These are phyloP conservation scores for Parachaetomium inaequale DNA, from an alignment of 495 filamentous ascomycete species.

Conservation along the genomic window DNA sequence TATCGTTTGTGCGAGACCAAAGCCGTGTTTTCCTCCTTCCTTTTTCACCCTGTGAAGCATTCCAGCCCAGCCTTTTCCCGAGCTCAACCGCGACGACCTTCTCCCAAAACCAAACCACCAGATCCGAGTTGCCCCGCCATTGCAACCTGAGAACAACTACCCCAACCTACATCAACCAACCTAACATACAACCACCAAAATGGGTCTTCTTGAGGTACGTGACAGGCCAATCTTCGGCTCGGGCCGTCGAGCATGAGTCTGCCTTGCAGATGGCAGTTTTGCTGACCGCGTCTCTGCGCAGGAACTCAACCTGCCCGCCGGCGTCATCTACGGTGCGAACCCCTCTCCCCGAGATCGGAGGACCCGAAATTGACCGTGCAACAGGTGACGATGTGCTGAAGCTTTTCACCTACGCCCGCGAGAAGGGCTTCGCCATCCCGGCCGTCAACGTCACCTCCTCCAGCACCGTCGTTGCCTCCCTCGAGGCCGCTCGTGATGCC, in stretches of 20 bases:
- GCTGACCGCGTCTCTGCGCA: slow-evolving; percentile 3
- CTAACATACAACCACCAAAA: slow-evolving; percentile 6
- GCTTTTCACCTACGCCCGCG: slow-evolving; percentile 83
- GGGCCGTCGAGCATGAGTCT: neutral
- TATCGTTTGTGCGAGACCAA: slow-evolving; percentile 13
- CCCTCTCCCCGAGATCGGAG: slow-evolving; percentile 11
- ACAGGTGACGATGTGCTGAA: slow-evolving; percentile 58
- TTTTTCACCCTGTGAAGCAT: neutral
- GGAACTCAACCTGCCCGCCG: slow-evolving; percentile 25
- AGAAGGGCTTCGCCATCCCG: slow-evolving; percentile 80
- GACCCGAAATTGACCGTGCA: neutral
- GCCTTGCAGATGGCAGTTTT: neutral
- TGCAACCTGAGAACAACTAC: neutral
- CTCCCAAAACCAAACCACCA: neutral
- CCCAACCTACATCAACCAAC: slow-evolving; percentile 2
- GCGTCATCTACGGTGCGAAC: slow-evolving; percentile 24
- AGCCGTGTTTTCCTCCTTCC: neutral
- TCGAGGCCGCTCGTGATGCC: slow-evolving; percentile 89
- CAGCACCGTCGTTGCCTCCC: slow-evolving; percentile 78
- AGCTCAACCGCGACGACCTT: neutral
- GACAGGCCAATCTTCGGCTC: neutral
- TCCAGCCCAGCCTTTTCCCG: neutral
- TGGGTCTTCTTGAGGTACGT: slow-evolving; percentile 23
- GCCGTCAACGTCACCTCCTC: slow-evolving; percentile 89
- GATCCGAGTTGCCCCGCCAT: slow-evolving; percentile 13